Evolutionary conservation across 2,329 filamentous ascomycete species (phyloP).

Genomic region (Colletotrichum theobromicola): DNA sequence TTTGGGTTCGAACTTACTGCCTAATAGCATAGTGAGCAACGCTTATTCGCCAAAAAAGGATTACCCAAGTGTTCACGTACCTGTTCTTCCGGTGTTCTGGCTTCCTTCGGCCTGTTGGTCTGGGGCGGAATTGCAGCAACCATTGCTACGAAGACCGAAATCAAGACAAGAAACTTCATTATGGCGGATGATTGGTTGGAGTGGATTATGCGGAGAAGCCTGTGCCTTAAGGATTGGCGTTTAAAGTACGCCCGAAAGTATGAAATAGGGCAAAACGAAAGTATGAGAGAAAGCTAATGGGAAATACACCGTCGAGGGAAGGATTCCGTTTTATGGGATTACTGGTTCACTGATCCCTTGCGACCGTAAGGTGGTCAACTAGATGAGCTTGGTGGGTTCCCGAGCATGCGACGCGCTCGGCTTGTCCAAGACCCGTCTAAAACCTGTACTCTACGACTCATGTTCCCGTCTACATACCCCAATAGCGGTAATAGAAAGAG

Average conservation of each 20-base stretch:
- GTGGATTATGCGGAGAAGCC: neutral
- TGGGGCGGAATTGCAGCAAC: neutral
- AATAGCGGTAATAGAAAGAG: neutral
- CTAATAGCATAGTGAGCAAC: neutral
- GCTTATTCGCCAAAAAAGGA: neutral
- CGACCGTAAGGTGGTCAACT: neutral
- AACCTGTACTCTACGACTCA: neutral
- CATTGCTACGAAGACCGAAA: neutral
- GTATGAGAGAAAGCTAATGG: neutral
- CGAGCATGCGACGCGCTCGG: neutral
- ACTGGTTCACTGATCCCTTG: neutral
- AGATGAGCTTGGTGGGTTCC: neutral
- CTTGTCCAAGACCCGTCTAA: neutral
- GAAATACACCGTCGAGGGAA: neutral
- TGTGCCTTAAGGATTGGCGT: neutral
- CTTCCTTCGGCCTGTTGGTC: neutral
- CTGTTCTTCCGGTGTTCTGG: neutral
- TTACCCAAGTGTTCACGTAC: rapidly evolving
- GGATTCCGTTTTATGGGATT: neutral
- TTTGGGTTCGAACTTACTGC: neutral
- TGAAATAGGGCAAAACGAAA: neutral
- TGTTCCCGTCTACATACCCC: neutral
- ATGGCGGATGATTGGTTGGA: neutral
- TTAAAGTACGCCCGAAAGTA: neutral
- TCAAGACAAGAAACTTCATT: neutral